Percentiles rank a stretch among this genome's conserved stretches.
These are phyloP conservation scores for Diaporthe sp. DNA, from an alignment of 2,329 filamentous ascomycete genomes.

Conservation along the genomic window DNA sequence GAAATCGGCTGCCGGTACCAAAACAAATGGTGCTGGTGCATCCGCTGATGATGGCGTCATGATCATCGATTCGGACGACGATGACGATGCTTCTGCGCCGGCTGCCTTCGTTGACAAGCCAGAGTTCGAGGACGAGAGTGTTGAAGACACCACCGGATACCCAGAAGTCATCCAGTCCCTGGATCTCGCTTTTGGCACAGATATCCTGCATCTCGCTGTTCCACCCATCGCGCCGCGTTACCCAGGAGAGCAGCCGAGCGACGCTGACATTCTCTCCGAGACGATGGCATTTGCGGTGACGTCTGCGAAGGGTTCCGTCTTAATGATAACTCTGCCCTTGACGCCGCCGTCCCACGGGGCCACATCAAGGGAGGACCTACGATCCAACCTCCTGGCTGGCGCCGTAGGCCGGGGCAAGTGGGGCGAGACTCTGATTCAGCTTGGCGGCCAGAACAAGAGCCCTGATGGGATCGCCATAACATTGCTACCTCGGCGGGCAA, in stretches of 20 bases:
- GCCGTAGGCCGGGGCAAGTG: slow-evolving; percentile 70
- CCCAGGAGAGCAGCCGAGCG: slow-evolving; percentile 60
- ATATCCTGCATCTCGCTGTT: slow-evolving; percentile 66
- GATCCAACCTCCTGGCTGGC: slow-evolving; percentile 60
- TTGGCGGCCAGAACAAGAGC: slow-evolving; percentile 63
- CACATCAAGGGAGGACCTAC: slow-evolving; percentile 66
- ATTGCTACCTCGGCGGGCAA: slow-evolving; percentile 45
- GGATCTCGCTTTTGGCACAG: slow-evolving; percentile 68
- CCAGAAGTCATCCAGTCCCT: slow-evolving; percentile 69
- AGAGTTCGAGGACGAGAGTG: slow-evolving; percentile 65
- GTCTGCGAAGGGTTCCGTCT: slow-evolving; percentile 67
- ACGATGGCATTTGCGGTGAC: slow-evolving; percentile 71
- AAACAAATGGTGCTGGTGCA: slow-evolving; percentile 59
- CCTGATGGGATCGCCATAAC: slow-evolving; percentile 68
- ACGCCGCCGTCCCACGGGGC: slow-evolving; percentile 70
- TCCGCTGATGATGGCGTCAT: slow-evolving; percentile 63
- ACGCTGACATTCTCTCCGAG: slow-evolving; percentile 60
- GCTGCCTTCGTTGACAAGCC: slow-evolving; percentile 61
- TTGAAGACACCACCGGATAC: slow-evolving; percentile 58
- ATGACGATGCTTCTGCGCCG: slow-evolving; percentile 55
- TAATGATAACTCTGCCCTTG: slow-evolving; percentile 68
- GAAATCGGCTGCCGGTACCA: slow-evolving; percentile 49
- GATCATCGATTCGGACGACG: slow-evolving; percentile 73
- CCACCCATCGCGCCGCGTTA: slow-evolving; percentile 62
- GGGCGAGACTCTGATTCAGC: slow-evolving; percentile 67